Conservation (phyloP, 805 yeast species). For the Tetrapisispora fleetii region DNA sequence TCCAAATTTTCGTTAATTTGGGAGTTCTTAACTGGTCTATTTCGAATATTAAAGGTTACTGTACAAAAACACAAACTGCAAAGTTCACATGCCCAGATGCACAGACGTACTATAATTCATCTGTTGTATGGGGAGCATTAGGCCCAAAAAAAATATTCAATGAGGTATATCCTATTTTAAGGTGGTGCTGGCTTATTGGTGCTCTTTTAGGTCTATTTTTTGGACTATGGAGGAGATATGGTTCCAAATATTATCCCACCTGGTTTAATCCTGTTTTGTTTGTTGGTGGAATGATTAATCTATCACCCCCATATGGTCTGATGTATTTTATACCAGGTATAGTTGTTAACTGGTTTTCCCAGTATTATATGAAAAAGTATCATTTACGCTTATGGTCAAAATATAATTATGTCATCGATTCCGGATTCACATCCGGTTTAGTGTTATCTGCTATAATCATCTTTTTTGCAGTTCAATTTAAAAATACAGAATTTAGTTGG, state of each 20-base stretch:
- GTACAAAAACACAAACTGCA: constrained; percentile 29
- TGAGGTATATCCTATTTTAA: constrained; percentile 49
- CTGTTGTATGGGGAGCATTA: constrained; percentile 46
- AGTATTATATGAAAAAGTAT: constrained; percentile 39
- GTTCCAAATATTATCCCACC: constrained; percentile 15
- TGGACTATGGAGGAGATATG: constrained; percentile 21
- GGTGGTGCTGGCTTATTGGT: constrained; percentile 58
- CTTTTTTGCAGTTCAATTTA: constrained; percentile 43
- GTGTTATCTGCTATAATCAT: constrained; percentile 44
- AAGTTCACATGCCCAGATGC: constrained; percentile 35
- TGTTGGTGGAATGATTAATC: constrained; percentile 39
- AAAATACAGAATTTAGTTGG: constrained; percentile 40
- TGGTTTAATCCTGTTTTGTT: constrained; percentile 44
- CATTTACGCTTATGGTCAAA: constrained; percentile 47
- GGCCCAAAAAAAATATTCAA: constrained; percentile 48
- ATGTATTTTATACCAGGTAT: constrained; percentile 25
- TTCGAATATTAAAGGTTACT: constrained; percentile 27
- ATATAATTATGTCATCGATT: constrained; percentile 42
- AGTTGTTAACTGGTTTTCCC: constrained; percentile 32
- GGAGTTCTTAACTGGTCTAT: constrained; percentile 31
- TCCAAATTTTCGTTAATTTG: constrained; percentile 26
- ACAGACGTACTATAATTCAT: constrained; percentile 39
- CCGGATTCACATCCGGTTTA: constrained; percentile 52
- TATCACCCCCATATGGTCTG: constrained; percentile 44
- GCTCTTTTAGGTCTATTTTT: constrained; percentile 28